These are phyloP conservation scores for Spizellomyces sp. DNA, from an alignment of 192 early-diverging fungal genomes.

Conservation along the genomic window DNA sequence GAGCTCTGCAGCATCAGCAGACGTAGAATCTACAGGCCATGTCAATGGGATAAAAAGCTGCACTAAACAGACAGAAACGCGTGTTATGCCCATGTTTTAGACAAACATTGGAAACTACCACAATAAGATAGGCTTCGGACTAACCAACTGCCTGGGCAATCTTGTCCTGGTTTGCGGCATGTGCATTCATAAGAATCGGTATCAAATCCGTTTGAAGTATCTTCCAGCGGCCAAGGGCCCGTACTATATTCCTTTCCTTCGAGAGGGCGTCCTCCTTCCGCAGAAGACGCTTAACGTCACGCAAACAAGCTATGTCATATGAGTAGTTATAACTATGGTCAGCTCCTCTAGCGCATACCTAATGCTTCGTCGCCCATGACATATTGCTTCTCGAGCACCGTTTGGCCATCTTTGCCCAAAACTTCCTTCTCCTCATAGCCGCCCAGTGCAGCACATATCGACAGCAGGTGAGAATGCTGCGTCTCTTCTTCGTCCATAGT, in stretches of 20 bases:
- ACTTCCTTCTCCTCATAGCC: conserved; percentile 62
- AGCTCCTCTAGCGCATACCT: conserved; percentile 43
- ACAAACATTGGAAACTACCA: background rate
- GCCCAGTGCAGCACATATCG: conserved; percentile 81
- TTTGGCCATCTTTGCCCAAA: conserved; percentile 34
- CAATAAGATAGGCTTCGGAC: background rate
- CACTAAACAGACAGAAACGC: conserved; percentile 40
- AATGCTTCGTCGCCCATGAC: conserved; percentile 81
- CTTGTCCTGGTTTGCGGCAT: conserved; percentile 23
- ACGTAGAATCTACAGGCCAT: conserved; percentile 71
- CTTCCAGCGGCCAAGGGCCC: conserved; percentile 71
- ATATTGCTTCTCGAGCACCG: conserved; percentile 53
- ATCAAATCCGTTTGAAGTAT: conserved; percentile 74
- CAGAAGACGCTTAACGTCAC: conserved; percentile 86
- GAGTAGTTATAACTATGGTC: no score
- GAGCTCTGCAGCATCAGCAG: conserved; percentile 37
- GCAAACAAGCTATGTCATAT: conserved; percentile 65
- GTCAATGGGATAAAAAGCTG: conserved; percentile 90
- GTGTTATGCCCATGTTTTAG: conserved; percentile 20
- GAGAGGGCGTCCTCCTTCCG: conserved; percentile 71
- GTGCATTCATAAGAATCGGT: conserved; percentile 23
- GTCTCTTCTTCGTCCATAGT: conserved; percentile 6
- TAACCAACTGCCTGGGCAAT: conserved; percentile 28
- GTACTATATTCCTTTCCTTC: conserved; percentile 55
- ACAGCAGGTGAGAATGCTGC: conserved; percentile 56